Base-by-base conservation (phyloP, 2,329 filamentous ascomycete genomes). In the Scedosporium boydii region DNA sequence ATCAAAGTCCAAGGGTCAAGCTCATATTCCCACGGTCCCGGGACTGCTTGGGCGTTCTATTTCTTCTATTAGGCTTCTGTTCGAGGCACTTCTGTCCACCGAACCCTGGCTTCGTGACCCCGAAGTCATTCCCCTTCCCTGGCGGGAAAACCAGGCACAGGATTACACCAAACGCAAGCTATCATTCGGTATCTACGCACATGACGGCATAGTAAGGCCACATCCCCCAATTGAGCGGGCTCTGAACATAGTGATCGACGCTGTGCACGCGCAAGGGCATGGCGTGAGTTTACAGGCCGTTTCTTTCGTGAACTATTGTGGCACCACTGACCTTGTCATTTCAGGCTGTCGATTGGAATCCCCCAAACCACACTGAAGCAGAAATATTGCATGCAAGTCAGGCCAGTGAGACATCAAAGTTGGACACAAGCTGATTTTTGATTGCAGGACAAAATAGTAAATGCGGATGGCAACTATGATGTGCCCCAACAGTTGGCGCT, bases 181-280 rank as follows among this genome's bases (percentile, higher is more conserved):
- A 12, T 51, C 44, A n/a, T 61, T 61, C 29, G 59, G 59, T 16
- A 12, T 61, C 4, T 55, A 34, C n/a, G n/a, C 9, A 4, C 41
- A 62, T 29, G 61, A 62, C 48, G 61, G 61, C 10, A 29, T 58
- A 18, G 61, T 62, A 58, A 41, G 51, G 60, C 59, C 64, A 3
- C 62, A 62, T 29, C 53, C 62, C n/a, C 61, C 60, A 10, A 62
- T 62, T 41, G 23, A 46, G 53, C 61, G 61, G 5, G 56, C 63
- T 60, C 18, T 64, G 4, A 23, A n/a, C 6, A 53, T 61, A 16
- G 59, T 61, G 12, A n/a, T 21, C 42, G 42, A 29, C 12, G 59
- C 42, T 12, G 14, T 61, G 12, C 9, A 29, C 27, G 26, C 27
- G 5, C 21, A 29, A 53, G 44, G 27, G 16, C 59, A 61, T 55